Conservation (phyloP, 805 yeast species). For the Lachancea waltii region DNA sequence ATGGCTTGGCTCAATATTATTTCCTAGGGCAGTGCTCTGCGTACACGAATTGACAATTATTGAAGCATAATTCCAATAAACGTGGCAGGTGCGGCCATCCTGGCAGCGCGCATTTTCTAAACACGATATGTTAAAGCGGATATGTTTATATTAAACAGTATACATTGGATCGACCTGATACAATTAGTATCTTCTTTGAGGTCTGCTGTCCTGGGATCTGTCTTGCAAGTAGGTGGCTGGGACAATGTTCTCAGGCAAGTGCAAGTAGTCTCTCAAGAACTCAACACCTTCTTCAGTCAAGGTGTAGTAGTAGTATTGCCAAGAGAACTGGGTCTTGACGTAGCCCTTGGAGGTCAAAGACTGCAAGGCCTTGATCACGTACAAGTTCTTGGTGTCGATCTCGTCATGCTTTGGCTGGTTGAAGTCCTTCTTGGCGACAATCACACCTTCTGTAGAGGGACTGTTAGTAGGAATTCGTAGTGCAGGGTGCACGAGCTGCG, state of each 20-base stretch:
- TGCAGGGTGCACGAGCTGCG: no score
- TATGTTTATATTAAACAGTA: constrained; percentile 1
- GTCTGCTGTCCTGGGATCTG: constrained; percentile 70
- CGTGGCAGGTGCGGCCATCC: no score
- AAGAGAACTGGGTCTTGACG: constrained; percentile 99
- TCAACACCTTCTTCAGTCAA: constrained; percentile 99
- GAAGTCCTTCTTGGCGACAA: constrained; percentile 98
- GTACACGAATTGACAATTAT: no score
- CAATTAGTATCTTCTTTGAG: constrained; percentile 37
- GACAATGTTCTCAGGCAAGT: constrained; percentile 97
- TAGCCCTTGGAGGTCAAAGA: constrained; percentile 97
- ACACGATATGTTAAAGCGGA: not conserved
- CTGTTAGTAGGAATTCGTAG: constrained; percentile 3
- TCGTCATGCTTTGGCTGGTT: constrained; percentile 97
- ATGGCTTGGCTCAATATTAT: no score
- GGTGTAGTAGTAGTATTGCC: constrained; percentile 99
- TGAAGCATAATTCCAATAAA: no score
- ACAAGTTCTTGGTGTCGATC: constrained; percentile 96
- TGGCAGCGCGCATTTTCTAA: no score
- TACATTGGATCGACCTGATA: not conserved
- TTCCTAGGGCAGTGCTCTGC: no score
- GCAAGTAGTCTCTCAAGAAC: constrained; percentile 95
- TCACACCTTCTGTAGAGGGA: constrained; percentile 80
- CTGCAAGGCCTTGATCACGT: constrained; percentile 97
- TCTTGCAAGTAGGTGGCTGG: constrained; percentile 97